Evolutionary conservation across 768 basidiomycete species (phyloP).

Genomic region (Mycena metata): DNA sequence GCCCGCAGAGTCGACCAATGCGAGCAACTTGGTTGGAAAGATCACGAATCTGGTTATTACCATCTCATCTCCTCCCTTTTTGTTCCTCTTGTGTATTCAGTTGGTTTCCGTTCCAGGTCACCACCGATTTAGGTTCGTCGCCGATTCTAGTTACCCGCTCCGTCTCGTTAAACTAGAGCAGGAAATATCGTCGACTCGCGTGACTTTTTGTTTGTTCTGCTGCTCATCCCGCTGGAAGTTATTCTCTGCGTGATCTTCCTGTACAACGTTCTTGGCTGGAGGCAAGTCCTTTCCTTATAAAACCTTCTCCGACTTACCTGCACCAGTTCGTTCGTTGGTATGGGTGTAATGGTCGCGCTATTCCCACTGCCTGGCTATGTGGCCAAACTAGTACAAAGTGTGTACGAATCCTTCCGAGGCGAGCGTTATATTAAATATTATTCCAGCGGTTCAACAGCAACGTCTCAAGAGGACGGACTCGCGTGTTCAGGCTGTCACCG

Average conservation of each 20-base stretch:
- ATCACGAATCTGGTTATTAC: slow-evolving; percentile 84
- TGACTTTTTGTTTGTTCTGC: slow-evolving; percentile 32
- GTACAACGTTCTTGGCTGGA: slow-evolving; percentile 66
- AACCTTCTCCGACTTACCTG: slow-evolving; percentile 3
- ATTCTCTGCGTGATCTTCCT: slow-evolving; percentile 57
- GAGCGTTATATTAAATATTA: neutral
- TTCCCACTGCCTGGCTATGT: slow-evolving; percentile 73
- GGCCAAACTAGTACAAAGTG: slow-evolving; percentile 59
- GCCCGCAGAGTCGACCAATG: slow-evolving; percentile 31
- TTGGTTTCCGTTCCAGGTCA: no score
- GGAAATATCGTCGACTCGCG: slow-evolving; percentile 34
- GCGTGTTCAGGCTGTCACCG: slow-evolving; percentile 72
- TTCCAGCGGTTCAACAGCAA: slow-evolving; percentile 55
- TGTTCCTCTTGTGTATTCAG: neutral
- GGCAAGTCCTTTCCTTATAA: slow-evolving; percentile 44
- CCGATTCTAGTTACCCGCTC: neutral
- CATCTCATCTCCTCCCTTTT: slow-evolving; percentile 48
- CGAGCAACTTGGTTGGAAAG: slow-evolving; percentile 73
- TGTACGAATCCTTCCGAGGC: neutral
- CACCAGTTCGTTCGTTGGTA: slow-evolving; percentile 68
- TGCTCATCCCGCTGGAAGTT: slow-evolving; percentile 56
- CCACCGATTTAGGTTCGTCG: no score
- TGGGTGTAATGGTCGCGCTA: slow-evolving; percentile 50
- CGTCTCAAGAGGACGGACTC: slow-evolving; percentile 73
- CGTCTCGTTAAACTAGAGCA: neutral